phyloP scores from a whole-genome alignment of 192 early-diverging fungal species.

The Helicostylum pulchrum region DNA sequence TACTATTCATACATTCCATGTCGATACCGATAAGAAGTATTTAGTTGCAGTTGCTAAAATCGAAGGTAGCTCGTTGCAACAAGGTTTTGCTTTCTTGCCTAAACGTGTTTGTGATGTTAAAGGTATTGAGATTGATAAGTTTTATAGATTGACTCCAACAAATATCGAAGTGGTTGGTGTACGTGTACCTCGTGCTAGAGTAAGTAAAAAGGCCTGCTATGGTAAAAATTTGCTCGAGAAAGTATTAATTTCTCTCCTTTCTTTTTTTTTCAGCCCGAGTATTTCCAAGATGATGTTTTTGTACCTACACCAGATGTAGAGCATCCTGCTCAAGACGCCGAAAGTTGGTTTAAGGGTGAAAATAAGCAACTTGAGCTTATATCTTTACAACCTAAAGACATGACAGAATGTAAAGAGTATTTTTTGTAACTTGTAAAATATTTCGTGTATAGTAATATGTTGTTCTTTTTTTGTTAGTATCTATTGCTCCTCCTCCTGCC shows the following conservation, averaged over 20 bases:
- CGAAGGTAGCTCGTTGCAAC: slow-evolving; percentile 57
- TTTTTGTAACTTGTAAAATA: not conserved
- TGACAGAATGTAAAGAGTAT: slow-evolving; percentile 29
- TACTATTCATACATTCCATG: slow-evolving; percentile 70
- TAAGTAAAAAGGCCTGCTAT: slow-evolving; percentile 13
- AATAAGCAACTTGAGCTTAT: slow-evolving; percentile 11
- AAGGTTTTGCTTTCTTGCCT: slow-evolving; percentile 69
- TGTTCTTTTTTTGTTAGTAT: slow-evolving; percentile 15
- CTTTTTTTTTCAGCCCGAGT: slow-evolving; percentile 56
- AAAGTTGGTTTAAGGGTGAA: slow-evolving; percentile 56
- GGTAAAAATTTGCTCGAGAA: not conserved
- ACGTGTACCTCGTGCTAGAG: slow-evolving; percentile 68
- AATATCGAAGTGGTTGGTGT: slow-evolving; percentile 71
- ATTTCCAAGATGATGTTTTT: slow-evolving; percentile 89
- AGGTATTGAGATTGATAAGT: slow-evolving; percentile 66
- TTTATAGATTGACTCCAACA: slow-evolving; percentile 65
- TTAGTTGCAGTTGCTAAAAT: slow-evolving; percentile 52
- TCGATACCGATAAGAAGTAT: slow-evolving; percentile 38
- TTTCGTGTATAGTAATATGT: not conserved
- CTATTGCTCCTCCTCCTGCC: slow-evolving; percentile 24
- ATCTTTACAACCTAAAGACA: slow-evolving; percentile 28
- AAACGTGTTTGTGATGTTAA: slow-evolving; percentile 64
- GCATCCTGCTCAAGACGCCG: slow-evolving; percentile 44
- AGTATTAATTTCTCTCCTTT: not conserved
- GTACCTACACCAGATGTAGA: slow-evolving; percentile 59